These are phyloP conservation scores for Clavulina sp. DNA, from an alignment of 768 basidiomycete species.

Conservation along the genomic window DNA sequence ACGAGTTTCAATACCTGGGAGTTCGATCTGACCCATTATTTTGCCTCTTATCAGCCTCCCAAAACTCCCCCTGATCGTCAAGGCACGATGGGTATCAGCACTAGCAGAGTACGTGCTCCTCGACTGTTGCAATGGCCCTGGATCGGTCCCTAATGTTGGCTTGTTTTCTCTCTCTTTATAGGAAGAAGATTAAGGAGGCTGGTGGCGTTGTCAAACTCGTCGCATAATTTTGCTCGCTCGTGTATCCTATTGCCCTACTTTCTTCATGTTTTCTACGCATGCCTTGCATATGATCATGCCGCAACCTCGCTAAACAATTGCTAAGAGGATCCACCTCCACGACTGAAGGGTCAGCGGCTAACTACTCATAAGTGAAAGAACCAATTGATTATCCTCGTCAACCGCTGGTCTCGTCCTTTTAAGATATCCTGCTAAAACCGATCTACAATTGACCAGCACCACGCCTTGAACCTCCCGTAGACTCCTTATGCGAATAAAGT, in stretches of 20 bases:
- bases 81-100: slow-evolving; percentile 86
- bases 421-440: too few relatives aligned
- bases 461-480: too few relatives aligned
- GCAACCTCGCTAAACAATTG: too few relatives aligned
- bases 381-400: too few relatives aligned
- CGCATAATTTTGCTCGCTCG: slow-evolving; percentile 36
- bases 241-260: slow-evolving; percentile 8
- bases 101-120: slow-evolving; percentile 54
- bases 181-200: slow-evolving; percentile 75
- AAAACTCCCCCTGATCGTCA: slow-evolving; percentile 88
- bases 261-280: too few relatives aligned
- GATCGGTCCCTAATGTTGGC: neutral
- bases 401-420: too few relatives aligned
- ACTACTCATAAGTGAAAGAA: too few relatives aligned
- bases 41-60: slow-evolving; percentile 42
- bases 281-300: too few relatives aligned
- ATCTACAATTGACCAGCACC: too few relatives aligned
- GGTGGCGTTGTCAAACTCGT: slow-evolving; percentile 87
- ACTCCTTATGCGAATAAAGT: too few relatives aligned
- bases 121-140: neutral
- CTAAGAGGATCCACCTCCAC: too few relatives aligned
- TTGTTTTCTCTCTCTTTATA: slow-evolving; percentile 22
- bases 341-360: too few relatives aligned
- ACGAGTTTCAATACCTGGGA: neutral
- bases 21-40: neutral